Evolutionary conservation across 805 yeast genomes (phyloP).

Genomic region (Candida bentonensis): DNA sequence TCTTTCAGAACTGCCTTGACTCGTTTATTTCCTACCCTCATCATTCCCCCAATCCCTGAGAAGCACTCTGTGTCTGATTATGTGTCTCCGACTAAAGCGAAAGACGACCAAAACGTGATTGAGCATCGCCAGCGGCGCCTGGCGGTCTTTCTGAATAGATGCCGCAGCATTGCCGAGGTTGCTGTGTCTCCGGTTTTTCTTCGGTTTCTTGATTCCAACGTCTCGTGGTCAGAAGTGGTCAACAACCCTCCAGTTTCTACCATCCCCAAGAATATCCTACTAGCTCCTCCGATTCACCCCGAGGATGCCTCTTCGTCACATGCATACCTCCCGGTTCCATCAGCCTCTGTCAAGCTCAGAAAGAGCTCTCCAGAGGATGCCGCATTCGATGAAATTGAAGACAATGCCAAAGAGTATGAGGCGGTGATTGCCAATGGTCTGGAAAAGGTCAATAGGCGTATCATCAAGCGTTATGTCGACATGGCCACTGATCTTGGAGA

Average conservation of each 20-base stretch:
- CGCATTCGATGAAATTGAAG: constrained; percentile 29
- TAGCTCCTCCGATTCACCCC: constrained; percentile 52
- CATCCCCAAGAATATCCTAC: constrained; percentile 37
- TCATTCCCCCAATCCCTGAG: constrained; percentile 91
- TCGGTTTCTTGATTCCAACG: constrained; percentile 73
- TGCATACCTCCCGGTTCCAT: constrained; percentile 47
- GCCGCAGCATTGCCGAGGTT: constrained; percentile 44
- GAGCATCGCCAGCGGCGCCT: constrained; percentile 66
- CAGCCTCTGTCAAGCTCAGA: constrained; percentile 24
- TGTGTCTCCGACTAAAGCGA: constrained; percentile 30
- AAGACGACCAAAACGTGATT: constrained; percentile 29
- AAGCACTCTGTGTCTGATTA: constrained; percentile 49
- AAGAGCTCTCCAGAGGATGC: constrained; percentile 24
- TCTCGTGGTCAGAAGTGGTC: constrained; percentile 68
- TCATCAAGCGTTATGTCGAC: constrained; percentile 41
- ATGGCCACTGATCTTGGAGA: constrained; percentile 56
- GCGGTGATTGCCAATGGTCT: constrained; percentile 31
- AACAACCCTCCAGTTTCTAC: constrained; percentile 38
- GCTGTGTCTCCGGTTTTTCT: constrained; percentile 48
- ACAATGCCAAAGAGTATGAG: constrained; percentile 32
- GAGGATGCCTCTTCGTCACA: constrained; percentile 44
- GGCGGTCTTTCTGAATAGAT: constrained; percentile 63
- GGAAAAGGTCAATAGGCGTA: constrained; percentile 43
- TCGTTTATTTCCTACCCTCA: constrained; percentile 61
- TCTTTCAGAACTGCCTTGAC: constrained; percentile 57